Percentiles rank a stretch among this genome's conserved stretches.
phyloP scores from a whole-genome alignment of 2,329 filamentous ascomycete species.

The Nemania abortiva region DNA sequence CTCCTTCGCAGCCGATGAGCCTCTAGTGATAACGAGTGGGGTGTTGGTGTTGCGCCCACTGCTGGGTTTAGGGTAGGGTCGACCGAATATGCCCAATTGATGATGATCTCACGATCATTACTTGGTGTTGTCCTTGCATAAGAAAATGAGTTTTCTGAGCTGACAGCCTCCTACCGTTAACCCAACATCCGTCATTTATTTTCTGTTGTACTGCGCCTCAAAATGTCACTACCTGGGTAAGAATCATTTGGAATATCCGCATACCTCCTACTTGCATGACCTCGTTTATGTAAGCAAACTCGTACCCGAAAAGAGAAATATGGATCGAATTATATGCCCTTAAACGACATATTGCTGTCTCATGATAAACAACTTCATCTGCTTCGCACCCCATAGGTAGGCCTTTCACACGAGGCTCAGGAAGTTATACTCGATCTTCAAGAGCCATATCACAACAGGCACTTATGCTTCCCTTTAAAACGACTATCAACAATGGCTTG shows the following conservation, averaged over 20 bases:
- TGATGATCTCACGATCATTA: conserved; percentile 15
- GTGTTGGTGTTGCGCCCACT: background rate
- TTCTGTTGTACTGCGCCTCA: background rate
- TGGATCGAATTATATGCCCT: too few relatives aligned
- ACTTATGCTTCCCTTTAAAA: too few relatives aligned
- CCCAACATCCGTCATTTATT: background rate
- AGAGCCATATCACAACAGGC: too few relatives aligned
- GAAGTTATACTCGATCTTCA: too few relatives aligned
- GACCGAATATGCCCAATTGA: background rate
- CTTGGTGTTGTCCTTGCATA: conserved; percentile 2
- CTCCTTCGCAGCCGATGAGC: background rate
- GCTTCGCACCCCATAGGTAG: too few relatives aligned
- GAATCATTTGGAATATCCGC: conserved; percentile 9
- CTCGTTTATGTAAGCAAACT: conserved; percentile 1
- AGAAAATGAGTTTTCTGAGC: conserved; percentile 6
- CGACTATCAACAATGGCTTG: too few relatives aligned
- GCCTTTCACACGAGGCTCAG: too few relatives aligned
- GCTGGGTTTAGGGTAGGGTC: background rate
- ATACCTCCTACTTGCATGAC: background rate
- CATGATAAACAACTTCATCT: too few relatives aligned
- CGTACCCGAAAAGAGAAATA: too few relatives aligned
- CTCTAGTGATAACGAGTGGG: background rate
- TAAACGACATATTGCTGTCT: too few relatives aligned
- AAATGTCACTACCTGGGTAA: conserved; percentile 7
- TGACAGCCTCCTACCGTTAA: background rate